Evolutionary conservation across 2,329 filamentous ascomycete genomes (phyloP).

Genomic region (Trichoderma koningii): DNA sequence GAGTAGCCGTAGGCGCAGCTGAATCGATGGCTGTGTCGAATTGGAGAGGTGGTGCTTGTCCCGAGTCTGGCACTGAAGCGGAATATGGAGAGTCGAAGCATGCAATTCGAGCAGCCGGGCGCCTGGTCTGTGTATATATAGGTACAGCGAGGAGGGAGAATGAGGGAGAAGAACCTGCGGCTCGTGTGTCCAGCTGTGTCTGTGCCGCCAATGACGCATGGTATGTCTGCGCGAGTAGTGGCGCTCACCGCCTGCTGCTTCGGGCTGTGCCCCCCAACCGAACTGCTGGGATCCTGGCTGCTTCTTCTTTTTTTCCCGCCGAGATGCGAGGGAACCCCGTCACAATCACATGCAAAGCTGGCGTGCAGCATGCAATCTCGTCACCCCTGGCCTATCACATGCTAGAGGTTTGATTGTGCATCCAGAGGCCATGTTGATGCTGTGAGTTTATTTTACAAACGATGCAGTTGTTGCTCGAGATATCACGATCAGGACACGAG

Average conservation of each 20-base stretch:
- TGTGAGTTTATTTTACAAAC: not conserved
- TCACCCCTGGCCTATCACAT: constrained; percentile 27
- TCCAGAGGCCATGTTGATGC: not conserved
- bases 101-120: constrained; percentile 26
- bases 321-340: constrained; percentile 30
- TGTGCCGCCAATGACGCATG: constrained; percentile 25
- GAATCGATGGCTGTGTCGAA: constrained; percentile 23
- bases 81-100: constrained; percentile 33
- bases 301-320: constrained; percentile 26
- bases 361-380: constrained; percentile 3
- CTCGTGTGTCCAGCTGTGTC: constrained; percentile 18
- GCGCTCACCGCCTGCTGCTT: constrained; percentile 32
- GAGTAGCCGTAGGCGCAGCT: no score
- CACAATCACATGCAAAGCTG: constrained; percentile 25
- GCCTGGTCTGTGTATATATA: constrained; percentile 15
- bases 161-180: constrained; percentile 8
- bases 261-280: constrained; percentile 30
- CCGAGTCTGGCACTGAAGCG: constrained; percentile 29
- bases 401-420: not conserved
- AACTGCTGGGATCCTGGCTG: constrained; percentile 19
- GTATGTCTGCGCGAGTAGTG: not conserved
- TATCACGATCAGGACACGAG: not conserved
- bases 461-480: not conserved
- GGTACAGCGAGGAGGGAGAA: not conserved
- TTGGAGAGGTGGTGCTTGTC: constrained; percentile 27